These are phyloP conservation scores for Pythium sukuiense DNA, from an alignment of 352 stramenopile genomes.

Conservation along the genomic window DNA sequence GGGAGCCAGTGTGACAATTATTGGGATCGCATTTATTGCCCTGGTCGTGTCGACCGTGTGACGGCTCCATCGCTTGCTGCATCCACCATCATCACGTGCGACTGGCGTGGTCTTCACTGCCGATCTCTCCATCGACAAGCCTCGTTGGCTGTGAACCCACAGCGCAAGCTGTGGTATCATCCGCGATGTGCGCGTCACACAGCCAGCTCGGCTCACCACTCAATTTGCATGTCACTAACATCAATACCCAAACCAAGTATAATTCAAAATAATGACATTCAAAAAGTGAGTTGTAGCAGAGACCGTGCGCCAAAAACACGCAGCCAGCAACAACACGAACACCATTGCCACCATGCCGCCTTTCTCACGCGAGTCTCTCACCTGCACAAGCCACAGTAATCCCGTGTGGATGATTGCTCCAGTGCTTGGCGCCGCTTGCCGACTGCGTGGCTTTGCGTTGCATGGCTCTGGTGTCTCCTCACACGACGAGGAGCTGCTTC, in stretches of 20 bases:
- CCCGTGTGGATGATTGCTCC: background rate
- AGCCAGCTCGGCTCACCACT: background rate
- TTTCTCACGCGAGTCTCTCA: background rate
- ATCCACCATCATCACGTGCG: conserved; percentile 1
- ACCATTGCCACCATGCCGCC: background rate
- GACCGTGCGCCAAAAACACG: background rate
- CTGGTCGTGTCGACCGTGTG: background rate
- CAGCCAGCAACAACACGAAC: background rate
- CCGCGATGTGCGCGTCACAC: background rate
- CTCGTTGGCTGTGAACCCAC: too few relatives aligned
- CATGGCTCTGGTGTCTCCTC: background rate
- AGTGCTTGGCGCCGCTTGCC: background rate
- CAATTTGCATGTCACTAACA: background rate
- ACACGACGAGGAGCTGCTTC: too few relatives aligned
- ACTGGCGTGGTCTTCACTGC: background rate
- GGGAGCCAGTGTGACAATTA: too few relatives aligned
- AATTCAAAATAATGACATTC: background rate
- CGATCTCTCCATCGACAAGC: background rate
- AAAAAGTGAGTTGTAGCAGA: background rate
- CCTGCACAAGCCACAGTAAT: background rate
- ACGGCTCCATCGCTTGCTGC: background rate
- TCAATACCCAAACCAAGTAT: background rate
- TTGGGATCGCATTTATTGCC: background rate
- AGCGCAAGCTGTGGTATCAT: too few relatives aligned
- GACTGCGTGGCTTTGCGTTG: background rate